phyloP scores from a whole-genome alignment of 164 flowering plant species.

The Saururus chinensis region DNA sequence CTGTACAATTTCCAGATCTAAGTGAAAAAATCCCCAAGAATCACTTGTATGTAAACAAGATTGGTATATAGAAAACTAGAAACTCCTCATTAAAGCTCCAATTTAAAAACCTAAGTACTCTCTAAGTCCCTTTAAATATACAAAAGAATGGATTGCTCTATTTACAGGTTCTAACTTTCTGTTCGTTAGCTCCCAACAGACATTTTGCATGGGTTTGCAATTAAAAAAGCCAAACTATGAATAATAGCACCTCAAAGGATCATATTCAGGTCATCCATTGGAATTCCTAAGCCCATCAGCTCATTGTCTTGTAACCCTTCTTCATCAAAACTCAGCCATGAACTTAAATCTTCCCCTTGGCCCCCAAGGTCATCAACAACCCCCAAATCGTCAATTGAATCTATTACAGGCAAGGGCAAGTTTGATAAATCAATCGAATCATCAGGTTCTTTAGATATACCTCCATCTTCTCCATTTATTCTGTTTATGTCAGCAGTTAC shows the following conservation, averaged over 20 bases:
- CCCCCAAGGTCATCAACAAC: slow-evolving; percentile 24
- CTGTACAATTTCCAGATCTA: no score
- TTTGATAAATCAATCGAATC: slow-evolving; percentile 30
- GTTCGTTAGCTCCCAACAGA: slow-evolving; percentile 18
- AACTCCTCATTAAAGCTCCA: neutral
- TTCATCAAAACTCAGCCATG: slow-evolving; percentile 46
- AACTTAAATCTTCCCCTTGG: slow-evolving; percentile 32
- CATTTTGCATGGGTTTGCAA: neutral
- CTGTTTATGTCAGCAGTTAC: slow-evolving; percentile 12
- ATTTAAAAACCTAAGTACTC: neutral
- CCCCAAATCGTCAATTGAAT: slow-evolving; percentile 34
- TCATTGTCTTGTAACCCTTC: slow-evolving; percentile 50
- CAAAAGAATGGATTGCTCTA: slow-evolving; percentile 11
- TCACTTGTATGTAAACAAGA: neutral
- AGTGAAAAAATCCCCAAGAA: no score
- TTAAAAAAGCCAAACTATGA: neutral
- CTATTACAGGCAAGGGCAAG: slow-evolving; percentile 34
- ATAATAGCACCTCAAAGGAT: slow-evolving; percentile 26
- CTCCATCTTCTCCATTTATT: slow-evolving; percentile 21
- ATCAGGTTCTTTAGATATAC: slow-evolving; percentile 22
- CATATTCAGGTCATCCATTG: slow-evolving; percentile 73
- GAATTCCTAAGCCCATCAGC: slow-evolving; percentile 51
- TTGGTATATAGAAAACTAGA: neutral
- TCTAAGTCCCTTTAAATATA: neutral
- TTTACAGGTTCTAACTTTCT: slow-evolving; percentile 6